Evolutionary conservation across 73 alveolate species (phyloP).

Genomic region (Paraurostyla sp.): DNA sequence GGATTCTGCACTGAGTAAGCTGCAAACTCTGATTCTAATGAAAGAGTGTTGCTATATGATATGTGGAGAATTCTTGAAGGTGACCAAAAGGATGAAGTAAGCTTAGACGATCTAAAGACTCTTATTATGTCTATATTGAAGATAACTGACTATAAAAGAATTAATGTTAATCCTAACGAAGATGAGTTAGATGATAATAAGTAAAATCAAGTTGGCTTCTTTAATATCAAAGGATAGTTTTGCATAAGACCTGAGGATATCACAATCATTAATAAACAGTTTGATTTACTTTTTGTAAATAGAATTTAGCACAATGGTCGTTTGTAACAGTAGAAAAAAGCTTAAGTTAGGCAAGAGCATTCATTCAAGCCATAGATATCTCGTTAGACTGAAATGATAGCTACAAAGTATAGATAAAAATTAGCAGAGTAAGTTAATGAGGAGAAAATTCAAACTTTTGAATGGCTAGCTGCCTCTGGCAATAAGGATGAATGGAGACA

Average conservation of each 20-base stretch:
- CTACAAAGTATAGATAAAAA: constrained; percentile 46
- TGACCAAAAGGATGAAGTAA: constrained; percentile 51
- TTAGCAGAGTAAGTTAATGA: constrained; percentile 24
- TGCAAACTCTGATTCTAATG: constrained; percentile 37
- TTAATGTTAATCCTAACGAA: background rate
- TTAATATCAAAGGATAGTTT: constrained; percentile 28
- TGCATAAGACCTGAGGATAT: constrained; percentile 33
- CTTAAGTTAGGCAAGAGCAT: background rate
- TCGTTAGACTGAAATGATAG: background rate
- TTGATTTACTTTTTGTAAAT: constrained; percentile 39
- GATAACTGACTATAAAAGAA: constrained; percentile 34
- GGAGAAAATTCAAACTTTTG: constrained; percentile 1
- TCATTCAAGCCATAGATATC: constrained; percentile 42
- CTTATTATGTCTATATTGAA: constrained; percentile 19
- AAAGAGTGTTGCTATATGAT: constrained; percentile 54
- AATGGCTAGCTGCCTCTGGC: constrained; percentile 46
- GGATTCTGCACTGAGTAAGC: constrained; percentile 21
- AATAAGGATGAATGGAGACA: constrained; percentile 48
- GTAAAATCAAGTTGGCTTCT: constrained; percentile 17
- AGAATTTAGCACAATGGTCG: constrained; percentile 30
- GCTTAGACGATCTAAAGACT: constrained; percentile 11
- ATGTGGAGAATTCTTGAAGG: constrained; percentile 72
- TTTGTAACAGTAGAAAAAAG: background rate
- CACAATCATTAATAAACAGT: background rate
- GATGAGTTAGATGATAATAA: background rate